phyloP scores from a whole-genome alignment of 768 basidiomycete species.

The Tubosaeta brunneosetosa region DNA sequence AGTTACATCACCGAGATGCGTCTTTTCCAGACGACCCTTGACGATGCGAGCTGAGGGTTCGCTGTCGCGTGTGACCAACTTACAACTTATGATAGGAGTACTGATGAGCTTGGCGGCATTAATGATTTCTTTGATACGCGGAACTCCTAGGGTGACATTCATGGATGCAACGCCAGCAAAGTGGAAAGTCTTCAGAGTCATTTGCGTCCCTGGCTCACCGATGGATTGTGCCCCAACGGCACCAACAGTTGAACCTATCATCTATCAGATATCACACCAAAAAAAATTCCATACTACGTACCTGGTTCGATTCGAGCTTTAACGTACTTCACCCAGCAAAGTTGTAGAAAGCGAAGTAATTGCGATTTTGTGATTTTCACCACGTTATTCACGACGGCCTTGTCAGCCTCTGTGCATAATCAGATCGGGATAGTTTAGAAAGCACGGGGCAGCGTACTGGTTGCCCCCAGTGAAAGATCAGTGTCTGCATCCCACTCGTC shows the following conservation, averaged over 20 bases:
- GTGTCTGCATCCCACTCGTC: constrained; percentile 76
- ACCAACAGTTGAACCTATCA: constrained; percentile 88
- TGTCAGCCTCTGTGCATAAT: constrained; percentile 50
- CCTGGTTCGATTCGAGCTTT: constrained; percentile 97
- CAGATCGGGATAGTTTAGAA: background rate
- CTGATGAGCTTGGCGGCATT: constrained; percentile 97
- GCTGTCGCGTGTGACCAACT: constrained; percentile 76
- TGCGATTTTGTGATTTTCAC: constrained; percentile 85
- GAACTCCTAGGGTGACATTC: constrained; percentile 99
- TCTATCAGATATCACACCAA: background rate
- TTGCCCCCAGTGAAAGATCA: constrained; percentile 71
- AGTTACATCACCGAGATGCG: constrained; percentile 84
- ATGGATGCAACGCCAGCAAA: constrained; percentile 99
- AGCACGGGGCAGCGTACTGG: constrained; percentile 42
- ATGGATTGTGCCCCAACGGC: constrained; percentile 99
- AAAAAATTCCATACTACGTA: constrained; percentile 21
- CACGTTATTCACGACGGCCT: constrained; percentile 81
- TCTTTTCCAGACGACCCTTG: constrained; percentile 94
- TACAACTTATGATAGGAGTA: constrained; percentile 97
- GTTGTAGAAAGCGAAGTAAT: constrained; percentile 71
- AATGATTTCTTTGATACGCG: constrained; percentile 99
- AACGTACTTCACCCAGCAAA: constrained; percentile 88
- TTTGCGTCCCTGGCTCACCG: constrained; percentile 98
- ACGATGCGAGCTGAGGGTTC: constrained; percentile 98
- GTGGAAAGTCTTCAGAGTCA: constrained; percentile 99